phyloP scores from a whole-genome alignment of 176 grass and related monocot genomes.

The Zea mays region DNA sequence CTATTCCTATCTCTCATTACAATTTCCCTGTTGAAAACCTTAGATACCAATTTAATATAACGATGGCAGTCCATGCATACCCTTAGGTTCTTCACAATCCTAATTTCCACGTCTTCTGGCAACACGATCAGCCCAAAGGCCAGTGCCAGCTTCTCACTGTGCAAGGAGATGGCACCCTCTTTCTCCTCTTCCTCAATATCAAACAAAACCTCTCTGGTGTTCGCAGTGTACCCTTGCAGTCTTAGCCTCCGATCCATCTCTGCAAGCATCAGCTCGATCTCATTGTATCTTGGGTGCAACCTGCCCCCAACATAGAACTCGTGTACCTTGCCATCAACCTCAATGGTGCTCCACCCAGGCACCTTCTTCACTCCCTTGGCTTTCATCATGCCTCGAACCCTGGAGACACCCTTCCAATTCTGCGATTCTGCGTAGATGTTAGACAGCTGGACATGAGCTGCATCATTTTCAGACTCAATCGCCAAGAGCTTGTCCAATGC shows the following conservation, averaged over 20 bases:
- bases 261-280: conserved; percentile 69
- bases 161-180: conserved; percentile 62
- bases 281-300: conserved; percentile 51
- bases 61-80: conserved; percentile 78
- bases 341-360: conserved; percentile 67
- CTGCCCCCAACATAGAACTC: conserved; percentile 64
- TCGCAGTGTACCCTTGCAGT: conserved; percentile 51
- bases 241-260: conserved; percentile 55
- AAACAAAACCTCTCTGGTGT: conserved; percentile 67
- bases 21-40: conserved; percentile 65
- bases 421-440: conserved; percentile 70
- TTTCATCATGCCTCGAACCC: conserved; percentile 61
- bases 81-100: conserved; percentile 74
- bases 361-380: conserved; percentile 62
- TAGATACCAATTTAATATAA: conserved; percentile 69
- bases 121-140: conserved; percentile 56
- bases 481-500: conserved; percentile 51
- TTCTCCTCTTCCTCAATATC: conserved; percentile 90
- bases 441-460: conserved; percentile 66
- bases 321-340: conserved; percentile 55
- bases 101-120: conserved; percentile 48
- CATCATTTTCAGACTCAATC: conserved; percentile 53
- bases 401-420: conserved; percentile 61
- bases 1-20: conserved; percentile 79
- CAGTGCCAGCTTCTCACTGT: conserved; percentile 70